These are phyloP conservation scores for Geotrichum macrosporum DNA, from an alignment of 1,139 yeast genomes.

Conservation along the genomic window DNA sequence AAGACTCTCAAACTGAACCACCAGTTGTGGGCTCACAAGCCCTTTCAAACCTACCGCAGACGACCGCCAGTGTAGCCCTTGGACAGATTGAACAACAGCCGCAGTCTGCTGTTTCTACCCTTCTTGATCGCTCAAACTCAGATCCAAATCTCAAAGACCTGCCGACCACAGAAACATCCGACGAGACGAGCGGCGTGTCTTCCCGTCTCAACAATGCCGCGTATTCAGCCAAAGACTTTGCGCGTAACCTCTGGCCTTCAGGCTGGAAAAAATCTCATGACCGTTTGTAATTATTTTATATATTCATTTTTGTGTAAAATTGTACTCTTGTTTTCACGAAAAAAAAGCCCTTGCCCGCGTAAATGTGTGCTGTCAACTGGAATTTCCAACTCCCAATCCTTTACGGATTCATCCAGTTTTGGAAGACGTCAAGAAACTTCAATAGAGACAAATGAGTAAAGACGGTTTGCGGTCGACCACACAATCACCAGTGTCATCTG, in stretches of 20 bases:
- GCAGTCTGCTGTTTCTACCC: slow-evolving; percentile 9
- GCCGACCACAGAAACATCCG: neutral
- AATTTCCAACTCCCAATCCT: too few species aligned
- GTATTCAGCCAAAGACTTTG: slow-evolving; percentile 15
- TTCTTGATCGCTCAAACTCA: neutral
- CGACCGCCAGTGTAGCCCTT: slow-evolving; percentile 25
- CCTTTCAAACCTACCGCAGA: slow-evolving; percentile 21
- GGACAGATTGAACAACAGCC: slow-evolving; percentile 26
- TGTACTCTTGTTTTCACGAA: neutral
- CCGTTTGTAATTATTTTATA: neutral
- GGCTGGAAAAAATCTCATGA: slow-evolving; percentile 13
- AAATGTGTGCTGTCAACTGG: too few species aligned
- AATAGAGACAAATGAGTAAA: slow-evolving; percentile 8
- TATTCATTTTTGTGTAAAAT: neutral
- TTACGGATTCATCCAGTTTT: too few species aligned
- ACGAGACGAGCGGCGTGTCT: slow-evolving; percentile 4
- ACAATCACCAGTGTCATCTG: slow-evolving; percentile 10
- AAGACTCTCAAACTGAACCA: slow-evolving; percentile 16
- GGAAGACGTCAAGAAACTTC: too few species aligned
- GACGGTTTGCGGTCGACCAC: neutral
- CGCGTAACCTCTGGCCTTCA: slow-evolving; percentile 10
- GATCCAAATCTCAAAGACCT: neutral
- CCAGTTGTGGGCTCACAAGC: slow-evolving; percentile 16
- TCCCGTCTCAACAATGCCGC: slow-evolving; percentile 12
- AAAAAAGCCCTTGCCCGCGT: too few species aligned